Evolutionary conservation across 2,329 filamentous ascomycete species (phyloP), one percentile per base, ranked within the genome.

Genomic region (Dactylellina cionopaga): DNA sequence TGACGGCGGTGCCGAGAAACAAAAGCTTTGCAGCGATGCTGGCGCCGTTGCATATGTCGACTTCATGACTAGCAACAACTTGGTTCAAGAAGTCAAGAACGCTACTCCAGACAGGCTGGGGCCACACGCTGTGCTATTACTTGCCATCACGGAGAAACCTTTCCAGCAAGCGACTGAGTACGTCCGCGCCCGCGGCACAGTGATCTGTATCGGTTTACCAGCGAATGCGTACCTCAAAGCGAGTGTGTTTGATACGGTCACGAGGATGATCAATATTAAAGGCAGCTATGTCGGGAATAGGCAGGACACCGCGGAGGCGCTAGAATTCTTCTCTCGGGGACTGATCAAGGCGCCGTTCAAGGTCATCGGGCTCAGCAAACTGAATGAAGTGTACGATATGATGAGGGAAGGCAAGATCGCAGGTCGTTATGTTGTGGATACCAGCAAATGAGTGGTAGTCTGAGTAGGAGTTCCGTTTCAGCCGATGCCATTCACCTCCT

Each of bases 101-200:
- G 89, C 89, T 25, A 96, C 92, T 0, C 82, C 87, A 25, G 92
- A 94, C 77, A 91, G 91, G 17, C 85, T 92, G 13, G 94, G 94
- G 56, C 92, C 93, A 3, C 90, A 96, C 78, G 93, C 92, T 37
- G 92, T 94, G 74, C 84, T 97, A 76, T 85, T 97, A 44, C 87
- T 97, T 72, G 93, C 94, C 74, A 92, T 92, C 56, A 87, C 85
- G 77, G 93, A 97, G 86, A 92, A 90, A 84, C 94, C 94, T 59
- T 97, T 97, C 88, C 92, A 96, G 83, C 93, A 97, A 83, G 94
- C 94, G 41, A 88, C 91, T 47, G 89, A 85, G 81, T 96, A 97
- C 82, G 89, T 96, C 74, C 90, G 94, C 72, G 86, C 92, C 63
- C 88, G 88, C 72, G 94, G 94, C 70, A 86, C 87, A 35, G 90